Evolutionary conservation across 139 green algal genomes (phyloP).

Genomic region (Chlamydomonas eustigma): DNA sequence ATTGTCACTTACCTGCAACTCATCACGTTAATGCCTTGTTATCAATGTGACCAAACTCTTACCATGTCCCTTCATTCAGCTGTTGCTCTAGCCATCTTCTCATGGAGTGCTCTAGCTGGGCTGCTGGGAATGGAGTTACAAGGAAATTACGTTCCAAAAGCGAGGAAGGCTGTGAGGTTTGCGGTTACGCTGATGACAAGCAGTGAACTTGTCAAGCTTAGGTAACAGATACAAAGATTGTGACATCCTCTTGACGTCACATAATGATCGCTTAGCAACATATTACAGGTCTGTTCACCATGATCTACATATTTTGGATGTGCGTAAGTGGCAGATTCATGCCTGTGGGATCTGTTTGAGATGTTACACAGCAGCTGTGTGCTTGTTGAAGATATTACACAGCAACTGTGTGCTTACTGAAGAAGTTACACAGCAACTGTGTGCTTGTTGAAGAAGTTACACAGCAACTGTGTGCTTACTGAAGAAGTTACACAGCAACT

Average conservation of each 20-base stretch:
- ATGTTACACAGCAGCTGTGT: no score
- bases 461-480: no score
- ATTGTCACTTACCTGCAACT: background rate
- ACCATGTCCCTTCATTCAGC: background rate
- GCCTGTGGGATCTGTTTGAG: background rate
- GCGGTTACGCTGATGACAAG: background rate
- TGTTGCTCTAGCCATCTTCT: background rate
- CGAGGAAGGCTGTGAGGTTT: background rate
- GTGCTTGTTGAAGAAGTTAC: no score
- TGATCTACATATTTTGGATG: no score
- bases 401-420: no score
- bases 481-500: no score
- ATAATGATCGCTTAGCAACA: no score
- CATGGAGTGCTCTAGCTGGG: background rate
- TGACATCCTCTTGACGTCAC: background rate
- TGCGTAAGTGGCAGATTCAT: no score
- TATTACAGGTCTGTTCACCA: no score
- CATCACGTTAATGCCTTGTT: background rate
- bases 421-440: no score
- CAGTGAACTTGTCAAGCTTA: conserved; percentile 3
- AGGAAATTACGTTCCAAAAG: background rate
- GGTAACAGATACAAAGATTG: background rate
- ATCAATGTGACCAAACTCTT: no score
- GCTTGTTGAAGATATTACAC: no score
- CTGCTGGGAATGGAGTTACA: conserved; percentile 2